Percentiles rank a stretch among this genome's conserved stretches.
These are phyloP conservation scores for Orychophragmus violaceus DNA, from an alignment of 345 rosid genomes.

Conservation along the genomic window DNA sequence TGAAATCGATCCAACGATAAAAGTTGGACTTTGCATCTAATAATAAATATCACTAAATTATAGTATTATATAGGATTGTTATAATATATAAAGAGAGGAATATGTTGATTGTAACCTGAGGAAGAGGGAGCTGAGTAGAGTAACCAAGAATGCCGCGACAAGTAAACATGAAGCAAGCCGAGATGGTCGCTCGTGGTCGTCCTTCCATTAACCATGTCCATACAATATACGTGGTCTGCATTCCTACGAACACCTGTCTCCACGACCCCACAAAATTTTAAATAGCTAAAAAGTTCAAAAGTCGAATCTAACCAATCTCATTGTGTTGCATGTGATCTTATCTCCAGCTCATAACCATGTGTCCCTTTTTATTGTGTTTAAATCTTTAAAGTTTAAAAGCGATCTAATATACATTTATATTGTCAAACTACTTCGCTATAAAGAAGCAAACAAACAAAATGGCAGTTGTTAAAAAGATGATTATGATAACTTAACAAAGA, in stretches of 20 bases:
- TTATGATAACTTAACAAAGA: background rate
- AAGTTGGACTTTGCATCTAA: no score
- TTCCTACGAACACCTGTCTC: constrained; percentile 69
- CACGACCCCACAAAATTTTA: background rate
- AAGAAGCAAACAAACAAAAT: background rate
- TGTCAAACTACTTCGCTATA: background rate
- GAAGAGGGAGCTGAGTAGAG: constrained; percentile 90
- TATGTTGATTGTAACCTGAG: constrained; percentile 41
- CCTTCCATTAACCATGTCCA: constrained; percentile 89
- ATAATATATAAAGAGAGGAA: background rate
- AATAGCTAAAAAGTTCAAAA: background rate
- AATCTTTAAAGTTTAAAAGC: background rate
- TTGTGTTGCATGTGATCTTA: constrained; percentile 12
- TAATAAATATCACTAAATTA: no score
- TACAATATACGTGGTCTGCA: constrained; percentile 71
- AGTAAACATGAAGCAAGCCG: constrained; percentile 90
- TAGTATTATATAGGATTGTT: background rate
- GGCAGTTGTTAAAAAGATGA: constrained; percentile 14
- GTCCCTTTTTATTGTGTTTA: background rate
- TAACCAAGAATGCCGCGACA: constrained; percentile 94
- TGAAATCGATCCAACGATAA: no score
- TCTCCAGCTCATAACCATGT: background rate
- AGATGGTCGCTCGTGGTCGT: constrained; percentile 67
- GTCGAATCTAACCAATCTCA: background rate
- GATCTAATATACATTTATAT: background rate